Evolutionary conservation across 2,329 filamentous ascomycete genomes (phyloP).

Genomic region (Madurella fahalii): DNA sequence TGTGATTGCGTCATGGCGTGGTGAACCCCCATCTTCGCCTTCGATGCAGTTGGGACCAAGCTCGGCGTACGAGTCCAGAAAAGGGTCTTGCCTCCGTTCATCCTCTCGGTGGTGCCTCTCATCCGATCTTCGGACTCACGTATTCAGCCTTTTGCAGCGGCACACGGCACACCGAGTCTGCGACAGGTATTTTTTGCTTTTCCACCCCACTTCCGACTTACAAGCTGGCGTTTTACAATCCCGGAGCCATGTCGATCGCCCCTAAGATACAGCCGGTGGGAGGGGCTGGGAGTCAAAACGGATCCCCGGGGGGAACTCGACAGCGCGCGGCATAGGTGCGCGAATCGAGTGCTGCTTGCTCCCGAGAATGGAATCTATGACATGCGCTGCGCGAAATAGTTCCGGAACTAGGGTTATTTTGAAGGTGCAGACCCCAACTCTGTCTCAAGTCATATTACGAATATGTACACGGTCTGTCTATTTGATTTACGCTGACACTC

Average conservation of each 20-base stretch:
- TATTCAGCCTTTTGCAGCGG: slow-evolving; percentile 4
- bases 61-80: slow-evolving; percentile 5
- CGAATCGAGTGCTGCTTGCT: too few relatives aligned
- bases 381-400: too few relatives aligned
- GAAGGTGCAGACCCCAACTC: background rate
- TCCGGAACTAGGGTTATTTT: background rate
- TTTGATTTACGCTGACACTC: slow-evolving; percentile 22
- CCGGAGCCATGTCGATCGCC: too few relatives aligned
- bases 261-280: too few relatives aligned
- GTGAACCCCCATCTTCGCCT: slow-evolving; percentile 13
- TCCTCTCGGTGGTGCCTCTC: background rate
- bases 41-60: background rate
- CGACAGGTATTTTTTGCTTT: too few relatives aligned
- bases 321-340: too few relatives aligned
- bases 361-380: too few relatives aligned
- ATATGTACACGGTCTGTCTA: background rate
- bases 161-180: background rate
- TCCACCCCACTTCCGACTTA: slow-evolving; percentile 7
- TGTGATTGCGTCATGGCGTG: slow-evolving; percentile 19
- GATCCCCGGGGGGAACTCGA: too few relatives aligned
- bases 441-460: background rate
- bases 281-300: too few relatives aligned
- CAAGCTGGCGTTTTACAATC: background rate
- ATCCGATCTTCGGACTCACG: slow-evolving; percentile 17
- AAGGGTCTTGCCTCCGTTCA: background rate